These are phyloP conservation scores for Protomyces pachydermus DNA, from an alignment of 1,139 yeast species.

Conservation along the genomic window DNA sequence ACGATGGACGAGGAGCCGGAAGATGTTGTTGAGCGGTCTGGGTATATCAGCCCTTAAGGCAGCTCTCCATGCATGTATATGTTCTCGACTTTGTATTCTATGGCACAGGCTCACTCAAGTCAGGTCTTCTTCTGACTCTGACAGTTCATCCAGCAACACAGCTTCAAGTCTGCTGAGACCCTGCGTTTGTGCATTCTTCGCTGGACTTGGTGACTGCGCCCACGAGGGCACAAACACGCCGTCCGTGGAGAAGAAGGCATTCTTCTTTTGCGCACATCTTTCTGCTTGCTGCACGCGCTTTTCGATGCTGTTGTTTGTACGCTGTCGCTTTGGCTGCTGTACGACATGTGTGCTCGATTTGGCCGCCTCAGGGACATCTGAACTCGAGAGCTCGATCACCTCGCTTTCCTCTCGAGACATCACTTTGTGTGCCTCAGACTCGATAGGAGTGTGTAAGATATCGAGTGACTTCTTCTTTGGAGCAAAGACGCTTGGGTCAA, in stretches of 20 bases:
- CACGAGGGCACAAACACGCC: background rate
- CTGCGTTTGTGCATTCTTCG: background rate
- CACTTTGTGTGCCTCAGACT: too few species aligned
- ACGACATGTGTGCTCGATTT: background rate
- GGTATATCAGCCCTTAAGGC: background rate
- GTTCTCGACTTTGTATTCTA: background rate
- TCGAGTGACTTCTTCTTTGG: background rate
- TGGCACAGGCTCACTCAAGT: background rate
- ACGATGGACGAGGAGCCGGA: conserved; percentile 14
- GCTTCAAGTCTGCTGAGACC: background rate
- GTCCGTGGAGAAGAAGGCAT: background rate
- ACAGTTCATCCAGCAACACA: background rate
- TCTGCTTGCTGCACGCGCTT: background rate
- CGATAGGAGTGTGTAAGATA: too few species aligned
- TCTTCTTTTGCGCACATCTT: background rate
- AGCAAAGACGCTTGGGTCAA: background rate
- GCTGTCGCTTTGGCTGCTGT: background rate
- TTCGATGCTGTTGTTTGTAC: background rate
- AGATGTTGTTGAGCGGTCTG: conserved; percentile 11
- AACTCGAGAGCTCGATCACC: background rate
- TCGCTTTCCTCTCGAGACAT: too few species aligned
- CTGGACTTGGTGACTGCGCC: background rate
- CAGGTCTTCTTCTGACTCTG: background rate
- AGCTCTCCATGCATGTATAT: background rate
- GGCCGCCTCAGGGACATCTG: background rate